Base-by-base conservation (phyloP, 306 rosid species). In the Abrus pulchellus region DNA sequence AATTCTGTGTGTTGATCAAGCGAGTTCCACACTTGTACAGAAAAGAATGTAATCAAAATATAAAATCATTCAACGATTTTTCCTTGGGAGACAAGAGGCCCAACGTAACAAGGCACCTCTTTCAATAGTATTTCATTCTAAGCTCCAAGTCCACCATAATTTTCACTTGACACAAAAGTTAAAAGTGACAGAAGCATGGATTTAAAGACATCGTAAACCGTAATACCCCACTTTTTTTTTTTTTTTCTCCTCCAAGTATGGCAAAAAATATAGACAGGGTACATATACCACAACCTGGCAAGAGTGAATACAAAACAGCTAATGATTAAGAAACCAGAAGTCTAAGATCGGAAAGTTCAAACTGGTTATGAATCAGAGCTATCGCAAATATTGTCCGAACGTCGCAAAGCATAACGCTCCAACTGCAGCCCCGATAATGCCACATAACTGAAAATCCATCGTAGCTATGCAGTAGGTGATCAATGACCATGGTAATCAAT, bases 241-340 rank as follows among this genome's bases (percentile, higher is more conserved):
- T 64, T 48, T 52, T 41, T 66, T 66, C 75, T 75, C 40, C 66
- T 49, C 59, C 76, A 65, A 47, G 68, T 43, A 82, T 49, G 65
- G 78, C 57, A 38, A 50, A 67, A 70, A 56, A 77, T 82, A 54
- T 61, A 48, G 69, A 86, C 53, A 79, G 47, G 60, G 68, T 66
- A 52, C 85, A 71, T 69, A 57, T 52, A 82, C 84, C 78, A 81
- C 74, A 71, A 76, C 54, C 52, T 52, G 44, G 77, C 52, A 77
- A 33, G 47, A 65, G 74, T 40, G 41, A 76, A 70, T 70, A 45
- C 76, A 71, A 61, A 34, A 68, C 75, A 56, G 72, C 36, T 56
- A 70, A 69, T 80, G 85, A 76, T 67, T 9, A 78, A 56, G 55
- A 44, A 79, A 79, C 54, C 74, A 43, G 27, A 70, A 67, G 70